phyloP scores from a whole-genome alignment of 495 filamentous ascomycete species.

The Choiromyces venosus region DNA sequence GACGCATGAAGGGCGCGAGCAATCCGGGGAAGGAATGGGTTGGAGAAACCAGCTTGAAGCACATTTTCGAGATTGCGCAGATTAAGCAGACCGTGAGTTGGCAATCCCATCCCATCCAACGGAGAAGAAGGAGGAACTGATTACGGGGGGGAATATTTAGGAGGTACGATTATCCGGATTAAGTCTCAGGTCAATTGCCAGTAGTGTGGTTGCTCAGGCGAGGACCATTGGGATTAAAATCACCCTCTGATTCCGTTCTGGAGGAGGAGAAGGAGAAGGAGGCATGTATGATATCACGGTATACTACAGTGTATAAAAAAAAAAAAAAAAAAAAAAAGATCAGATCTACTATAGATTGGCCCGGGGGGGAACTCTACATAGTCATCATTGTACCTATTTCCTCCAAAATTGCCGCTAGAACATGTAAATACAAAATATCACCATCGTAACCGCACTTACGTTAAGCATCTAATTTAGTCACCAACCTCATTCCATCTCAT shows the following conservation, averaged over 20 bases:
- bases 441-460: not conserved
- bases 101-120: not conserved
- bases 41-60: slow-evolving; percentile 83
- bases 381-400: not conserved
- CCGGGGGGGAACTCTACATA: not conserved
- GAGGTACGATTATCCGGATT: slow-evolving; percentile 78
- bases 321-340: not conserved
- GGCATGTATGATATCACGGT: not conserved
- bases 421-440: not conserved
- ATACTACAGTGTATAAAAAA: not conserved
- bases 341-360: not conserved
- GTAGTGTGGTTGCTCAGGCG: slow-evolving; percentile 78
- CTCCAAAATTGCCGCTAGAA: not conserved
- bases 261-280: not conserved
- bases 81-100: slow-evolving; percentile 65
- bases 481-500: not conserved
- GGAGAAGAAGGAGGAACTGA: not conserved
- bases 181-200: slow-evolving; percentile 72
- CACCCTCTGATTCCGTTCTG: slow-evolving; percentile 51
- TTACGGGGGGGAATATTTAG: slow-evolving; percentile 32
- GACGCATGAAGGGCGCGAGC: slow-evolving; percentile 70
- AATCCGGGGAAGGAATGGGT: slow-evolving; percentile 71
- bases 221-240: slow-evolving; percentile 83
- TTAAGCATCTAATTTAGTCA: not conserved
- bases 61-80: slow-evolving; percentile 95